These are phyloP conservation scores for Phytopythium montanum DNA, from an alignment of 352 stramenopile species.

Conservation along the genomic window DNA sequence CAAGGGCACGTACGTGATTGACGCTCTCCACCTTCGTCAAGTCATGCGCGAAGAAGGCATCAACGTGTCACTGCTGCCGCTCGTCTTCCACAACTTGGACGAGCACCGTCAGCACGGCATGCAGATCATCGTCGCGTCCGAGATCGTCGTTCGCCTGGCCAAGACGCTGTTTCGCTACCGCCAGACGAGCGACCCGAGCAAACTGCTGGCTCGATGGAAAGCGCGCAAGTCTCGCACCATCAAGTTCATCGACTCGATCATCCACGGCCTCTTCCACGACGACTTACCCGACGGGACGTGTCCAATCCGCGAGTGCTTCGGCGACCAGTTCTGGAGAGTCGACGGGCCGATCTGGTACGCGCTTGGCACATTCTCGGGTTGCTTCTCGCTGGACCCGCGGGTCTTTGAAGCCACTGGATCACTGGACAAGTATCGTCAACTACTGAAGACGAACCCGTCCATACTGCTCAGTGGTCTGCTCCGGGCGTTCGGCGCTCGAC, in stretches of 20 bases:
- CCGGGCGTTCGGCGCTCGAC: conserved; percentile 45
- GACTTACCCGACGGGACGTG: conserved; percentile 24
- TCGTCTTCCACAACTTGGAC: conserved; percentile 49
- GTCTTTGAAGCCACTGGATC: conserved; percentile 15
- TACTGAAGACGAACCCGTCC: conserved; percentile 47
- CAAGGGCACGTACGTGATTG: conserved; percentile 62
- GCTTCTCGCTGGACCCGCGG: conserved; percentile 40
- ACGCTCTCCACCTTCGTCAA: conserved; percentile 56
- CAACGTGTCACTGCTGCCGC: conserved; percentile 66
- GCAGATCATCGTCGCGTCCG: conserved; percentile 49
- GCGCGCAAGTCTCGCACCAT: conserved; percentile 53
- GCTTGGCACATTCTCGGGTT: conserved; percentile 57
- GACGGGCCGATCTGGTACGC: conserved; percentile 60
- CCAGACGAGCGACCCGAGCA: conserved; percentile 46
- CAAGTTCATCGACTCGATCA: conserved; percentile 66
- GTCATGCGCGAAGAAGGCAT: conserved; percentile 57
- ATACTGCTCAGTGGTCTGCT: conserved; percentile 61
- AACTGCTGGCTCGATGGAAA: conserved; percentile 42
- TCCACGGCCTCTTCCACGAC: conserved; percentile 58
- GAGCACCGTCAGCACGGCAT: conserved; percentile 45
- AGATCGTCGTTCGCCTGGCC: conserved; percentile 68
- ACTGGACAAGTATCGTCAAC: conserved; percentile 43
- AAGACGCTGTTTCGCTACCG: conserved; percentile 73
- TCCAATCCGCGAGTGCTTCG: conserved; percentile 33
- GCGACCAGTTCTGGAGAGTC: conserved; percentile 73